Evolutionary conservation across 257 asterid species (phyloP).

Genomic region (Jacaranda mimosifolia): DNA sequence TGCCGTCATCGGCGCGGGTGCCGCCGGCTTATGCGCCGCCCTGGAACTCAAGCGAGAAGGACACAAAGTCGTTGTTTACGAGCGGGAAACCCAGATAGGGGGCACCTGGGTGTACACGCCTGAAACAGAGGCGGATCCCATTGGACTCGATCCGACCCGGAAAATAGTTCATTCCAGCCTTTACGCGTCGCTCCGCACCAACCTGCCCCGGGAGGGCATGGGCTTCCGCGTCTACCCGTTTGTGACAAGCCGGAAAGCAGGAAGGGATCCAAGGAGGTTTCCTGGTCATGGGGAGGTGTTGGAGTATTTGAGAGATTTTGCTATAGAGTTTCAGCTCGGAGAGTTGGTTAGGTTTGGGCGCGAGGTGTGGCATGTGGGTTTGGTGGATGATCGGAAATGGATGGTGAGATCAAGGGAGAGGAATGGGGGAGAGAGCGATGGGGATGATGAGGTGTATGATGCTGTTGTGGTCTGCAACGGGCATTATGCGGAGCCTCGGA

Average conservation of each 20-base stretch:
- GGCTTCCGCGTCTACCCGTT: slow-evolving; percentile 85
- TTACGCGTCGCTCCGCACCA: slow-evolving; percentile 88
- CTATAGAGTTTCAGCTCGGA: slow-evolving; percentile 61
- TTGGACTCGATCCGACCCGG: slow-evolving; percentile 68
- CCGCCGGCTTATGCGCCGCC: slow-evolving; percentile 89
- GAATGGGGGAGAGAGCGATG: slow-evolving; percentile 40
- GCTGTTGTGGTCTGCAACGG: slow-evolving; percentile 96
- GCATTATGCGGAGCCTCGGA: slow-evolving; percentile 84
- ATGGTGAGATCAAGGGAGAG: slow-evolving; percentile 56
- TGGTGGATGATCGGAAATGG: slow-evolving; percentile 70
- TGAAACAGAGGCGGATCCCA: slow-evolving; percentile 67
- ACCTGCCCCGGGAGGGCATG: slow-evolving; percentile 88
- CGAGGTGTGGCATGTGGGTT: slow-evolving; percentile 68
- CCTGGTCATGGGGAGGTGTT: slow-evolving; percentile 83
- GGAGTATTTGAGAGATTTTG: slow-evolving; percentile 76
- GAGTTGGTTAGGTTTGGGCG: slow-evolving; percentile 78
- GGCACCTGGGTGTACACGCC: slow-evolving; percentile 92
- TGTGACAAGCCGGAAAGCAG: slow-evolving; percentile 47
- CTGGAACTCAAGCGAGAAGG: slow-evolving; percentile 85
- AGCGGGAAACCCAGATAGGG: slow-evolving; percentile 66
- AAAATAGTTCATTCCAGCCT: slow-evolving; percentile 74
- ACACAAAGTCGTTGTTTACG: slow-evolving; percentile 82
- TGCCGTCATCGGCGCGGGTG: slow-evolving; percentile 97
- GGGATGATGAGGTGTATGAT: slow-evolving; percentile 64
- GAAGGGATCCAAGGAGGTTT: slow-evolving; percentile 81